Evolutionary conservation across 371 early-diverging fungal species (phyloP).

Genomic region (Mucor circinelloides): DNA sequence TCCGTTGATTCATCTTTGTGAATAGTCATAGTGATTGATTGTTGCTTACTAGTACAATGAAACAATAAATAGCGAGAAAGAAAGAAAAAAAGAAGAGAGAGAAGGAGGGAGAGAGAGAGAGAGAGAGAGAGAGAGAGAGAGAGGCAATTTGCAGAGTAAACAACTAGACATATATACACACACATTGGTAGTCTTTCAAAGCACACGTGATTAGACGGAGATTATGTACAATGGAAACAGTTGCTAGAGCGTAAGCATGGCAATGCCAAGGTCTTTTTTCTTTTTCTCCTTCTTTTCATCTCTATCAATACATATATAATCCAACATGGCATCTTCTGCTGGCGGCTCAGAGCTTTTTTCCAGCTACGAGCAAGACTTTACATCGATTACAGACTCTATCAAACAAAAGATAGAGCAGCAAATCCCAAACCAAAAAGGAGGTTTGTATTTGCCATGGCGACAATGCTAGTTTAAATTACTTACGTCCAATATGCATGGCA

Average conservation of each 20-base stretch:
- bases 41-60: not conserved
- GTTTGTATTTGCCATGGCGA: conserved; percentile 25
- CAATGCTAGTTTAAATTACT: not conserved
- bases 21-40: conserved; percentile 20
- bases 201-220: not conserved
- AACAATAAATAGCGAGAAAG: not conserved
- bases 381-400: conserved; percentile 64
- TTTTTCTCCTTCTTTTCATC: not conserved
- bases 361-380: conserved; percentile 88
- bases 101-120: not conserved
- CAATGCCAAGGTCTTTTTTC: not conserved
- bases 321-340: conserved; percentile 40
- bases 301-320: not conserved
- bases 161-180: not conserved
- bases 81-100: conserved; percentile 1
- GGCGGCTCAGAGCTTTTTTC: conserved; percentile 78
- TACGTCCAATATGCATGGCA: conserved; percentile 16
- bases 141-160: not conserved
- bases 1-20: conserved; percentile 26
- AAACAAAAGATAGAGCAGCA: conserved; percentile 60
- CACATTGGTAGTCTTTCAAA: not conserved
- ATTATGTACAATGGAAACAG: not conserved
- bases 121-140: not conserved
- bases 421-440: conserved; percentile 65
- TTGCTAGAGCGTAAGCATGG: not conserved